Percentiles rank a stretch among this genome's conserved stretches.
phyloP scores from a whole-genome alignment of 2,329 filamentous ascomycete genomes.

The Diaporthe citrichinensis region DNA sequence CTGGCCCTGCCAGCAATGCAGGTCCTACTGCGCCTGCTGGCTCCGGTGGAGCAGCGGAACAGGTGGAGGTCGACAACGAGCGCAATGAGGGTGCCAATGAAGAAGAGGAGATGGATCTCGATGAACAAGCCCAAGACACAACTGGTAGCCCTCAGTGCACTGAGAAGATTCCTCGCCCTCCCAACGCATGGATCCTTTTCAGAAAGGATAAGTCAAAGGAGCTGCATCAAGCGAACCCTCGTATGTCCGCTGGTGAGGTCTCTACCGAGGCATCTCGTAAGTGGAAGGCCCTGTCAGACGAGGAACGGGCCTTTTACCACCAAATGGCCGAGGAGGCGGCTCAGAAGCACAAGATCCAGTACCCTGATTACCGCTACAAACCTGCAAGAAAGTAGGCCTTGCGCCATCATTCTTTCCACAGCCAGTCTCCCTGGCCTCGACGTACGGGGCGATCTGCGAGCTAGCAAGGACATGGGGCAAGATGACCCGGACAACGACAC shows the following conservation, averaged over 20 bases:
- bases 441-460: too few relatives aligned
- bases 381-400: conserved; percentile 16
- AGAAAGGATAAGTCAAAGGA: conserved; percentile 30
- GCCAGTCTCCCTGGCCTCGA: too few relatives aligned
- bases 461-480: neutral
- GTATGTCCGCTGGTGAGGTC: conserved; percentile 21
- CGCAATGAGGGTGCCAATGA: neutral
- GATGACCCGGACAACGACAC: neutral
- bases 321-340: conserved; percentile 15
- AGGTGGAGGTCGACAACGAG: neutral
- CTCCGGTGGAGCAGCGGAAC: neutral
- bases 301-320: conserved; percentile 19
- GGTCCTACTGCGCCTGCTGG: neutral
- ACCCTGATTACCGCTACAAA: conserved; percentile 36
- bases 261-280: conserved; percentile 29
- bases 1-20: neutral
- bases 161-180: conserved; percentile 42
- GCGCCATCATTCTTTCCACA: too few relatives aligned
- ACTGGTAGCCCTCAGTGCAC: neutral
- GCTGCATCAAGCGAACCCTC: conserved; percentile 18
- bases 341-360: conserved; percentile 18
- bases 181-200: conserved; percentile 44
- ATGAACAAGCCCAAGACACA: neutral
- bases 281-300: conserved; percentile 26
- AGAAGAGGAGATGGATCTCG: neutral